Evolutionary conservation across 164 flowering plant species (phyloP).

Genomic region (Magnolia officinalis): DNA sequence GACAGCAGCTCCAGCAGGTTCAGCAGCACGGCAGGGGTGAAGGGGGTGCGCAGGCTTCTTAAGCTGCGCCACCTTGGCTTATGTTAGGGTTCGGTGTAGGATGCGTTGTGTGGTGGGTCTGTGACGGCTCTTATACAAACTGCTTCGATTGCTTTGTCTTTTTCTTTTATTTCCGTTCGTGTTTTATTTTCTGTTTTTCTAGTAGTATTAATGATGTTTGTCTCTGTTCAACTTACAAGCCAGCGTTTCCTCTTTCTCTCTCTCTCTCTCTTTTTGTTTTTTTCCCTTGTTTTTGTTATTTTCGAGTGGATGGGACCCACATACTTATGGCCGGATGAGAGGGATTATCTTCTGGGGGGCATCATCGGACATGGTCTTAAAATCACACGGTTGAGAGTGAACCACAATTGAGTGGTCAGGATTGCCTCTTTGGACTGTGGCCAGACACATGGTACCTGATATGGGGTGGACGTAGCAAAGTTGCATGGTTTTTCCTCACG

Average conservation of each 20-base stretch:
- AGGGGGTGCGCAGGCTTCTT: slow-evolving; percentile 13
- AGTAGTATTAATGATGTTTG: neutral
- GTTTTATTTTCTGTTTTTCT: neutral
- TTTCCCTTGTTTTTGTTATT: too few species aligned
- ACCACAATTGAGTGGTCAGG: too few species aligned
- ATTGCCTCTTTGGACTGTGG: too few species aligned
- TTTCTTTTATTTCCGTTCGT: neutral
- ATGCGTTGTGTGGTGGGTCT: neutral
- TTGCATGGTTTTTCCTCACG: too few species aligned
- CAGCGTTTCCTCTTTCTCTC: neutral
- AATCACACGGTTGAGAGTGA: too few species aligned
- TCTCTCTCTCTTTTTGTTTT: too few species aligned
- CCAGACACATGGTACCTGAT: too few species aligned
- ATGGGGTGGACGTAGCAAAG: too few species aligned
- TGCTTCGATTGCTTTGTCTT: neutral
- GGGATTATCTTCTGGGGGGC: too few species aligned
- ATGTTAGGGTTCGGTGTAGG: neutral
- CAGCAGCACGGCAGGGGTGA: slow-evolving; percentile 1
- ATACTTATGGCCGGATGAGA: too few species aligned
- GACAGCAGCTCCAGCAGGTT: slow-evolving; percentile 33
- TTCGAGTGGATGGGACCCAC: too few species aligned
- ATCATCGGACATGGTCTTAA: too few species aligned
- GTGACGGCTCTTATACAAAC: neutral
- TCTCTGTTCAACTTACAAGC: neutral
- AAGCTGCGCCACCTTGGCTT: neutral